phyloP scores from a whole-genome alignment of 495 filamentous ascomycete genomes.

The Aspergillus coremiiformis region DNA sequence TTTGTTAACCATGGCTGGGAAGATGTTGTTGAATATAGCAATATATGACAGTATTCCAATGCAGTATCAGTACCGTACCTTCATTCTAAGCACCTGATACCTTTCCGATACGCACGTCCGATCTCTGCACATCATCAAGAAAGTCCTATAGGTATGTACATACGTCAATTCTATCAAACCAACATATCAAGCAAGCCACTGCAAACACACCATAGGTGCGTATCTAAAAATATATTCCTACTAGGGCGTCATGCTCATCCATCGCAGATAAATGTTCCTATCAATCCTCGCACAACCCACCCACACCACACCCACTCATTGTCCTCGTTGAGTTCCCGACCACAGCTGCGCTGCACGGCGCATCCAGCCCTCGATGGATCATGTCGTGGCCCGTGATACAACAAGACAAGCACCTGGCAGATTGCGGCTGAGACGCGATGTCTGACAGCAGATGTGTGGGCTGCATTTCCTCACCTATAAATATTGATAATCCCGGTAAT shows the following conservation, averaged over 20 bases:
- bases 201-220: neutral
- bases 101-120: too few relatives aligned
- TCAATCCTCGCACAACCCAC: neutral
- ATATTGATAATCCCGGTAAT: too few relatives aligned
- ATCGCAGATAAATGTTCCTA: too few relatives aligned
- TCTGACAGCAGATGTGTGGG: neutral
- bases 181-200: neutral
- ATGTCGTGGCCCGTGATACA: neutral
- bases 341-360: neutral
- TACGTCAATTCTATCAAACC: neutral
- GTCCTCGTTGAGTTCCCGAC: neutral
- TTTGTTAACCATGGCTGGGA: conserved; percentile 10
- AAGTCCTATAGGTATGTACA: too few relatives aligned
- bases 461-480: neutral
- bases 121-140: too few relatives aligned
- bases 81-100: too few relatives aligned
- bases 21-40: too few relatives aligned
- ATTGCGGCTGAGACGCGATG: neutral
- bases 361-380: neutral
- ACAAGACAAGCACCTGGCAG: neutral
- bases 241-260: too few relatives aligned
- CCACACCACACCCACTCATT: neutral
- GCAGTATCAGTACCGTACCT: neutral
- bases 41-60: too few relatives aligned
- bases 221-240: neutral